Percentiles rank a stretch among this genome's conserved stretches.
Evolutionary conservation across 1,284 basidiomycete species (phyloP).

Genomic region (Hypsizygus ulmarius): DNA sequence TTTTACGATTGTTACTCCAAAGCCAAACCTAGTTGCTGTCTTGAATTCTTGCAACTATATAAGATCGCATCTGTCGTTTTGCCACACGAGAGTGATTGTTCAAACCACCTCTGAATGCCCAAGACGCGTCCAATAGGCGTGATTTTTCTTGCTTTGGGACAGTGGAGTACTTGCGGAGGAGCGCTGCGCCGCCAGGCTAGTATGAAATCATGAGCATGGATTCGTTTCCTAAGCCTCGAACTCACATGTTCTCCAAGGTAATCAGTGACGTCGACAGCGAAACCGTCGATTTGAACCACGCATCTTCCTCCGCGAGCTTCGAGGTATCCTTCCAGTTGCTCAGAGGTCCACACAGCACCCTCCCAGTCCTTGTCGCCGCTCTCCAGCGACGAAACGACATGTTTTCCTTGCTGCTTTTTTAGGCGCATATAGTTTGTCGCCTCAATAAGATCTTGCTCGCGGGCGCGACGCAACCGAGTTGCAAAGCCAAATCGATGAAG

Average conservation of each 20-base stretch:
- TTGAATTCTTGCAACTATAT: conserved; percentile 37
- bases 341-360: conserved; percentile 41
- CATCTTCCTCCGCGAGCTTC: conserved; percentile 37
- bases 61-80: conserved; percentile 42
- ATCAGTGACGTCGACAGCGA: conserved; percentile 58
- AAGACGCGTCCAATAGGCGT: conserved; percentile 45
- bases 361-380: conserved; percentile 28
- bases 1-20: too few species aligned
- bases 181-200: conserved; percentile 53
- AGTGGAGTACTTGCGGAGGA: conserved; percentile 48
- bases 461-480: conserved; percentile 50
- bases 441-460: conserved; percentile 56
- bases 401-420: conserved; percentile 32
- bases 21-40: background rate
- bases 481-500: conserved; percentile 57
- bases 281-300: conserved; percentile 60
- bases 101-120: conserved; percentile 69
- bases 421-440: conserved; percentile 56
- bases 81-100: conserved; percentile 72
- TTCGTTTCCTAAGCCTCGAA: background rate
- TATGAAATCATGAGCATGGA: conserved; percentile 2
- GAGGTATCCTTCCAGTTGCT: conserved; percentile 36
- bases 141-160: conserved; percentile 20
- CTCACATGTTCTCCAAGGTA: conserved; percentile 69
- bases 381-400: conserved; percentile 16